Evolutionary conservation across 2,329 filamentous ascomycete species (phyloP), one percentile per base, ranked within the genome.

Genomic region (Paracoccidioides brasiliensis): DNA sequence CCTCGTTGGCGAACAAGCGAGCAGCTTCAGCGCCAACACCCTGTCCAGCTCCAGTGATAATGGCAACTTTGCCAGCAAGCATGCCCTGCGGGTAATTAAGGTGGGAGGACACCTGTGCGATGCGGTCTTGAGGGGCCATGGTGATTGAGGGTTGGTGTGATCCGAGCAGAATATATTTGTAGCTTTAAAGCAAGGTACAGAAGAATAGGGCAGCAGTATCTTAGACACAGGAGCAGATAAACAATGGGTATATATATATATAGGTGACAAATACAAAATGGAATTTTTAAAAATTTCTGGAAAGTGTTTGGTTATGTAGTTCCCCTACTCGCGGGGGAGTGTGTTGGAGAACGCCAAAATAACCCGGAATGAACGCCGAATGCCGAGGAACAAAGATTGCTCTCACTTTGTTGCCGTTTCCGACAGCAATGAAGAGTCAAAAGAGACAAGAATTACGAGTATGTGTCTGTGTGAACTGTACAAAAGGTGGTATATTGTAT

Each of bases 11-110:
- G 65, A 95, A 94, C 3, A 94, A 73, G 8, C 83, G 78, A 6
- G 89, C 89, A 37, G 85, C 79, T 72, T 95, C 90, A 33, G 88
- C 90, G 30, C 89, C 90, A 68, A 95, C 95, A 57, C 90, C 90
- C 69, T 94, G 88, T 7, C 87, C 88, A 15, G 84, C 83, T 46
- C 89, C 88, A 2, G 90, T 95, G 68, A 95, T 85, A 69, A 95
- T 94, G 65, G 89, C 89, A 14, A 86, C 82, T 69, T 95, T 88
- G 53, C 85, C 86, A 35, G 80, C 80, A 55, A 95, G 80, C 69
- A 95, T 76, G 57, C 89, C 89, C 66, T 81, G 79, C 41, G 89
- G 88, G 73, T 84, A 91, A 74, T 89, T 90, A 64, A 95, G 80
- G 70, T 94, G 88, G 59, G 79, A 79, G 41, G 84, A 80, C 63